Percentiles rank a stretch among this genome's conserved stretches.
phyloP scores from a whole-genome alignment of 2,329 filamentous ascomycete genomes.

The Seiridium unicorne region DNA sequence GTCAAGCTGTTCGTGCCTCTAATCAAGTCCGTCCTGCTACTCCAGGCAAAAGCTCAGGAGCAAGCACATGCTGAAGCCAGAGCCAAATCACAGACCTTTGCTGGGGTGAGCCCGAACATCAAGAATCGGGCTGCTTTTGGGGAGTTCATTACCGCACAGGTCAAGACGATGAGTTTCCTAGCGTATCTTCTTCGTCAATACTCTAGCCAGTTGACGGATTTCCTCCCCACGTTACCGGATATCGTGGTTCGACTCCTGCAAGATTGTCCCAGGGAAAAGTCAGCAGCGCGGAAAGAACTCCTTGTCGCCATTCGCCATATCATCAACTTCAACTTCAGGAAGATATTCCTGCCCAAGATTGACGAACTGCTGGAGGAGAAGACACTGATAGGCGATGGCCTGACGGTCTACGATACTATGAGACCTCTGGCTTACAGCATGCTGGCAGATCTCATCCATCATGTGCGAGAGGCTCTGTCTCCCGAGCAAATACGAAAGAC shows the following conservation, averaged over 20 bases:
- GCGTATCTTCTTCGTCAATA: constrained; percentile 91
- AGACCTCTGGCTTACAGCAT: constrained; percentile 95
- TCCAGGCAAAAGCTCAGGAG: constrained; percentile 91
- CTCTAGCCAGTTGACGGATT: constrained; percentile 82
- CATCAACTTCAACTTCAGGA: constrained; percentile 97
- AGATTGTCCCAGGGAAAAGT: constrained; percentile 94
- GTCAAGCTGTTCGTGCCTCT: constrained; percentile 90
- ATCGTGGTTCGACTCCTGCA: constrained; percentile 89
- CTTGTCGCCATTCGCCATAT: constrained; percentile 96
- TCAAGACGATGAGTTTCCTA: constrained; percentile 98
- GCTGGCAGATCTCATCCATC: constrained; percentile 96
- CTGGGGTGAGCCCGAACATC: constrained; percentile 89
- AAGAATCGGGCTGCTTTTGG: constrained; percentile 93
- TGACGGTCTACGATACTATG: constrained; percentile 97
- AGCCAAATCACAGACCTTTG: constrained; percentile 78
- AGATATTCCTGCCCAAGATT: constrained; percentile 92
- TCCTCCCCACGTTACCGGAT: constrained; percentile 78
- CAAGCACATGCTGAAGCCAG: constrained; percentile 86
- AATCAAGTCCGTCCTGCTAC: constrained; percentile 84
- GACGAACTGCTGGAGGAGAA: constrained; percentile 92
- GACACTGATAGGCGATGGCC: constrained; percentile 89
- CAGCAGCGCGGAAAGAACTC: constrained; percentile 88
- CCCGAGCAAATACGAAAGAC: constrained; percentile 93
- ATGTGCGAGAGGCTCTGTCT: constrained; percentile 84
- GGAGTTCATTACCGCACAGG: constrained; percentile 95